These are phyloP conservation scores for Calonectria montana DNA, from an alignment of 2,329 filamentous ascomycete species.

Conservation along the genomic window DNA sequence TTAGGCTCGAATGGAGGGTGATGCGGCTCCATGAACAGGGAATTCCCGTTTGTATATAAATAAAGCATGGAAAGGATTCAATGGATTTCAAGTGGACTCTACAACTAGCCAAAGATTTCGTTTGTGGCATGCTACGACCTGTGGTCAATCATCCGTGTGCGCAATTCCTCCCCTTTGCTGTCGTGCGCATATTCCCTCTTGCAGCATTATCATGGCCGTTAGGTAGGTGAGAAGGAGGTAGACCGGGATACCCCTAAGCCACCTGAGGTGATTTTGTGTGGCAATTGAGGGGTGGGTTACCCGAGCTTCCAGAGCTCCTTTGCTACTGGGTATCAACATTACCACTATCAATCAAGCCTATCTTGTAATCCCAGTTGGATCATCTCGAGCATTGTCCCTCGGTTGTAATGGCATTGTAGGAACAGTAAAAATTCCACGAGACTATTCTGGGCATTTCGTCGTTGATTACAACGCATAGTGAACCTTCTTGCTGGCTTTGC, in stretches of 20 bases:
- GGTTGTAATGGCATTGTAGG: neutral
- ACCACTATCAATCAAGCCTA: neutral
- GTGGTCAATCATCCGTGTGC: neutral
- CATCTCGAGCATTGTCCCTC: neutral
- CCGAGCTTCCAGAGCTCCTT: neutral
- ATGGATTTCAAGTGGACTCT: slow-evolving; percentile 28
- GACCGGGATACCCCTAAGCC: neutral
- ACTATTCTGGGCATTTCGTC: neutral
- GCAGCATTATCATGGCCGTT: neutral
- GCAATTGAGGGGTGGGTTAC: neutral
- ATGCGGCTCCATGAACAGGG: slow-evolving; percentile 60
- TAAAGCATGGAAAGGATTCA: slow-evolving; percentile 37
- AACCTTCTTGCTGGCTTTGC: neutral
- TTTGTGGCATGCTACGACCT: slow-evolving; percentile 4
- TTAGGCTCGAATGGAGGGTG: slow-evolving; percentile 66
- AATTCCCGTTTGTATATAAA: slow-evolving; percentile 52
- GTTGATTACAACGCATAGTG: neutral
- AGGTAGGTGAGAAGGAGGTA: neutral
- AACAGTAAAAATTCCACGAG: neutral
- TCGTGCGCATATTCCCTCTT: no score
- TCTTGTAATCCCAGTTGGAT: no score
- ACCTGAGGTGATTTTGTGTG: neutral
- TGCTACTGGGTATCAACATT: neutral
- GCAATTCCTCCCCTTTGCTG: neutral
- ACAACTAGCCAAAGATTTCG: slow-evolving; percentile 5